Evolutionary conservation across 768 basidiomycete species (phyloP), one percentile per base, ranked within the genome.

Genomic region (Pisolithus tinctorius): DNA sequence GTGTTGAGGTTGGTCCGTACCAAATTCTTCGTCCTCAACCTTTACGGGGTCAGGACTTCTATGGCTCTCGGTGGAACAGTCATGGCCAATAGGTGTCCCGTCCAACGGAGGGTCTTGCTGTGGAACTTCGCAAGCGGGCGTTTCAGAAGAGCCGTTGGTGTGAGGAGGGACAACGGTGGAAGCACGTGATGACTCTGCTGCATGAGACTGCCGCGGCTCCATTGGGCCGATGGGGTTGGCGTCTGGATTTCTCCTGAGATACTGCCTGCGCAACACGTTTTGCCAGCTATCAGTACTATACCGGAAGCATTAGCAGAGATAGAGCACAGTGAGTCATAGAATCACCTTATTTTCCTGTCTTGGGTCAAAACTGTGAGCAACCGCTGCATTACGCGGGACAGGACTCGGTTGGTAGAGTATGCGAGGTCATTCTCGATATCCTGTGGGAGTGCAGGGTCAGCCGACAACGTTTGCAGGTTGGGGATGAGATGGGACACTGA

Each of bases 371-470:
- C 79, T 60, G 80, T 80, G 53, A 93, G 76, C 48, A 93, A 68
- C 47, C 85, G 76, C 49, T 82, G 79, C 81, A 91, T 87, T 52
- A 91, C 69, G 47, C 85, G 84, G 30, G 88, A 79, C 39, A 90
- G 66, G 52, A 84, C 80, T 38, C 74, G 64, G 60, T 73, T 76
- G 13, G 81, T 79, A 39, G 80, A 81, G 58, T 76, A 69, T 26
- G 77, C 73, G 34, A 93, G 73, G 70, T 93, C 90, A 54, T 80
- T 77, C 65, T 93, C 90, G 57, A 93, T 76, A 60, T 86, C 84
- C 90, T 92, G 56, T 34, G 53, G 55, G 44, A 43, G 44, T 49
- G 53, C 58, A 17, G 40, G 54, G 54, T 54, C 50, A 44, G 37
- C 23, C 42, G 16, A 7, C 26, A 23, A 48, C 4, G 10, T 2